A percentile compares a stretch with the other conserved stretches of the same genome.
These are phyloP conservation scores for Mesotaenium endlicherianum DNA, from an alignment of 139 green algal genomes.

Conservation along the genomic window DNA sequence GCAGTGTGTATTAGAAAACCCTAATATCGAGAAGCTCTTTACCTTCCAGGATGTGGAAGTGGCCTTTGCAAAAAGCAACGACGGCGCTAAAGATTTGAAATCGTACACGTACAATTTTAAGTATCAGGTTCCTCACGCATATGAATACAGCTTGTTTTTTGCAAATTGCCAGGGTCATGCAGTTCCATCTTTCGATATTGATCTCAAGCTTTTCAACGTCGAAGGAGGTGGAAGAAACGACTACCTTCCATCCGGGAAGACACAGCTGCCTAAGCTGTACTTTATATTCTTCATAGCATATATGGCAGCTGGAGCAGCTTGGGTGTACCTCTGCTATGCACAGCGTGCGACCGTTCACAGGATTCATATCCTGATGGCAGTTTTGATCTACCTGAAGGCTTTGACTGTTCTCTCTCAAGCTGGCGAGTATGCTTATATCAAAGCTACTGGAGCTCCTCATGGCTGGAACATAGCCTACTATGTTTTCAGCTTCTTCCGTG, in stretches of 20 bases:
- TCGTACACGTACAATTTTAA: slow-evolving; percentile 27
- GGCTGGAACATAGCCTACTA: slow-evolving; percentile 98
- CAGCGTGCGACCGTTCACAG: slow-evolving; percentile 55
- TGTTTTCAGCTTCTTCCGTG: slow-evolving; percentile 86
- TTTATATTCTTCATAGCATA: slow-evolving; percentile 72
- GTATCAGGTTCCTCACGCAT: slow-evolving; percentile 27
- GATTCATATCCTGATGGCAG: slow-evolving; percentile 93
- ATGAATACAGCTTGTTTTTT: slow-evolving; percentile 84
- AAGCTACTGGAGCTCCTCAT: slow-evolving; percentile 70
- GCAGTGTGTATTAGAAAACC: slow-evolving; percentile 61
- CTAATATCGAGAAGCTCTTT: slow-evolving; percentile 49
- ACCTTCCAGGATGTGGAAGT: slow-evolving; percentile 1
- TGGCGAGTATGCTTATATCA: slow-evolving; percentile 72
- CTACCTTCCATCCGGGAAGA: slow-evolving; percentile 88
- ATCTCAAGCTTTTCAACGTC: slow-evolving; percentile 78
- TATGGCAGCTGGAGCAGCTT: slow-evolving; percentile 59
- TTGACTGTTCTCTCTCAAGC: slow-evolving; percentile 76
- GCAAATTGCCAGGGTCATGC: slow-evolving; percentile 78
- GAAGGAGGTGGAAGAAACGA: slow-evolving; percentile 62
- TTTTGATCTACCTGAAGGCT: slow-evolving; percentile 81
- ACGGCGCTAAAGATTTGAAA: too few species aligned
- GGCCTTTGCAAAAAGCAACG: background rate
- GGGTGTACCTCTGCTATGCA: slow-evolving; percentile 61
- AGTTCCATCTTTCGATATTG: slow-evolving; percentile 72
- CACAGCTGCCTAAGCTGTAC: slow-evolving; percentile 80